Base-by-base conservation (phyloP, 2,329 filamentous ascomycete genomes). In the Pezicula radicicola region DNA sequence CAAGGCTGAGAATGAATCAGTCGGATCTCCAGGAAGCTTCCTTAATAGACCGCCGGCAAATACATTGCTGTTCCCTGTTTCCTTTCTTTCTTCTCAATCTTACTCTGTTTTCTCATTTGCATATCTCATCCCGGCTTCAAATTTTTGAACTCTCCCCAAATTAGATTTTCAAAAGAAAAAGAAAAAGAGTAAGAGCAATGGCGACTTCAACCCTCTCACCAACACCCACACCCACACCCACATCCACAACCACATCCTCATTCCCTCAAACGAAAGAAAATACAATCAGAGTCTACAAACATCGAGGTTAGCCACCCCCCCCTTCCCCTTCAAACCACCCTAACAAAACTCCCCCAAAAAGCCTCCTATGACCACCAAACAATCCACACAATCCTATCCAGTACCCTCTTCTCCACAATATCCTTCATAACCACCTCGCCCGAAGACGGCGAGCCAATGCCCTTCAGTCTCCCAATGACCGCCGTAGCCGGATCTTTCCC, bases 341-440 rank as follows among this genome's bases (percentile, higher is more conserved):
- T 40, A 15, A 40, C 49, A 58, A 15, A 56, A 9, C 15, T 7
- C 5, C 19, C 37, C 6, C 19, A 16, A 16, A 15, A 37, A 37
- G 37, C 37, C 5, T 16, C 61, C 6, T 51, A 64, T 2, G 50
- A 52, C 21, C 58, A 59, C 16, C 68, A 70, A 45, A 63, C 69
- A 10, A 59, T 60, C 10, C 48, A 69, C 40, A 63, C 68, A n/a
- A 56, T 68, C 37, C 37, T 40, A 4, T 40, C 37, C 5, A 16
- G n/a, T 16, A 40, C 37, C 8, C 19, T 40, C 37, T 1, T 70
- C 66, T 68, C 70, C 67, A 68, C 68, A 70, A 58, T 43, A 69
- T 6, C 64, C 59, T 30, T 55, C 63, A 13, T 61, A 16, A 40
- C 37, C 8, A 40, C 37, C 9, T 61, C 27, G 66, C n/a, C n/a